Evolutionary conservation across 495 filamentous ascomycete species (phyloP), one percentile per base, ranked within the genome.

Genomic region (Aspergillus cavernicola): DNA sequence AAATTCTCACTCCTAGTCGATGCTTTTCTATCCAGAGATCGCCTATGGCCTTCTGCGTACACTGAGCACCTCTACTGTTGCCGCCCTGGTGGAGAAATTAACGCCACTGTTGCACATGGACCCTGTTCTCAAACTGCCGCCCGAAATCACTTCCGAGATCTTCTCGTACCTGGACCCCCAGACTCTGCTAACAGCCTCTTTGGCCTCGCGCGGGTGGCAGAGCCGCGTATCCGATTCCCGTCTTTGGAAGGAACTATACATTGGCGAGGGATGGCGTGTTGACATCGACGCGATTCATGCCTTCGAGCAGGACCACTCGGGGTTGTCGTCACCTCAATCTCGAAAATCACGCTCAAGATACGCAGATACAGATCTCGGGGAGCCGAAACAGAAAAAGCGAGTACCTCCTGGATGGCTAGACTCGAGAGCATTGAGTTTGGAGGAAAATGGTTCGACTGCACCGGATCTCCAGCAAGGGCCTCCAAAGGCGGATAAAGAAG

Each of bases 91-190:
- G 20, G 85, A 88, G 36, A 77, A 80, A 36, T 73, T 95, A 15
- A 83, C 85, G 40, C 88, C 86, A 7, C 81, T 89, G 6, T 84
- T 95, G 20, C 90, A 97, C 67, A 89, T 96, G 70, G 90, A 98
- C 70, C 95, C 95, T 39, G 80, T 96, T 26, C 70, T 82, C 52
- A 83, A 88, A 60, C 81, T 98, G 8, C 93, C 93, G 0, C 82
- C 88, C 1, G 93, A 98, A 65, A 82, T 97, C 51, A 92, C 87
- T 43, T 84, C 90, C 48, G 85, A 93, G 60, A 85, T 97, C 13
- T 85, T 97, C 35, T 87, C 86, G 26, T 95, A 89, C 62, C 82
- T 98, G 26, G 85, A 89, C 33, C 83, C 89, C 1, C 64, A 80
- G 12, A 87, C 87, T 6, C 77, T 98, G 35, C 72, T 97, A 49